Evolutionary conservation across 257 asterid genomes (phyloP).

Genomic region (Nicotiana paniculata): DNA sequence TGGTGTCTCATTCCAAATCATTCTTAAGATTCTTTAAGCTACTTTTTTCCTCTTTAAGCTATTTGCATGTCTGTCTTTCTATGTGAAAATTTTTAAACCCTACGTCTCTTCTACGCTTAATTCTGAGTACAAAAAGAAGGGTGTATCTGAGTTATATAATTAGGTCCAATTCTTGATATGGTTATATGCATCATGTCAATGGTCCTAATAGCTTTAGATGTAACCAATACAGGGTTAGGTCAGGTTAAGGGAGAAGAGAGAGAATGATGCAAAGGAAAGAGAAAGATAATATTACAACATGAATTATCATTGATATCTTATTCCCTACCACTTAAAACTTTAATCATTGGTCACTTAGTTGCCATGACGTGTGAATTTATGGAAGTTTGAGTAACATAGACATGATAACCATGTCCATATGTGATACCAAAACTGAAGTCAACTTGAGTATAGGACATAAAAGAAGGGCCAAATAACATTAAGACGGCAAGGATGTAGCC

Average conservation of each 20-base stretch:
- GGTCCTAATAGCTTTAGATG: too few species aligned
- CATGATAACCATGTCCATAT: constrained; percentile 2
- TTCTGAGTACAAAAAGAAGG: background rate
- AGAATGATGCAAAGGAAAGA: background rate
- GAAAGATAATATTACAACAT: background rate
- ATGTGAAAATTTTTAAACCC: background rate
- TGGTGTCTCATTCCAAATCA: background rate
- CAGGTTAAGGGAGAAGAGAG: background rate
- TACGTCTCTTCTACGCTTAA: background rate
- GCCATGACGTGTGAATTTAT: background rate
- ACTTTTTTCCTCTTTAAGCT: background rate
- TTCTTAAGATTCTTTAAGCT: too few species aligned
- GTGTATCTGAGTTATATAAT: background rate
- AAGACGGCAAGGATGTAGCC: constrained; percentile 5
- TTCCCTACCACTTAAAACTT: constrained; percentile 7
- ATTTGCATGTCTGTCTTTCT: background rate
- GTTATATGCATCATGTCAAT: background rate
- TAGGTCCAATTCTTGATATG: background rate
- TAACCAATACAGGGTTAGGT: too few species aligned
- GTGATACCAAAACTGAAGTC: background rate
- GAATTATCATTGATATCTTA: background rate
- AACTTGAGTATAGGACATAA: background rate
- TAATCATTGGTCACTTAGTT: constrained; percentile 7
- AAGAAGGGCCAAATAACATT: background rate
- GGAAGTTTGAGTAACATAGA: background rate